A percentile compares a stretch with the other conserved stretches of the same genome.
phyloP scores from a whole-genome alignment of 768 basidiomycete genomes.

The Lactarius hatsudake region DNA sequence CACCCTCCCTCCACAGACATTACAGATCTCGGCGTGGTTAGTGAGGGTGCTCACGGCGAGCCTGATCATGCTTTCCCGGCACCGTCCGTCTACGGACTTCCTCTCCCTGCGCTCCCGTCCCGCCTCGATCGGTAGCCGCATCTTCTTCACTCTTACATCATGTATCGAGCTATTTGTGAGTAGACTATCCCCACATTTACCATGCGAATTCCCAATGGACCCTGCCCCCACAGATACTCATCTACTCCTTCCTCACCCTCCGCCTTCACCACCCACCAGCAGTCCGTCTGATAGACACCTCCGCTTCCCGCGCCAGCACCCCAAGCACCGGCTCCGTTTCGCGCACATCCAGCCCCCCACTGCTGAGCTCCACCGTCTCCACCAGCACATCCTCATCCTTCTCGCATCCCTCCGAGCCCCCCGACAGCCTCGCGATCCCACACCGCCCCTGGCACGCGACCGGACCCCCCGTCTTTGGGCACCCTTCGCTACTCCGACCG shows the following conservation, averaged over 20 bases:
- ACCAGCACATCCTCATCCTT: neutral
- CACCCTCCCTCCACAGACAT: constrained; percentile 39
- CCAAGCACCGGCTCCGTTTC: constrained; percentile 32
- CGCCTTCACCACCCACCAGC: constrained; percentile 66
- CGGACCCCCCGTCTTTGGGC: constrained; percentile 68
- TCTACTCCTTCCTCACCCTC: constrained; percentile 52
- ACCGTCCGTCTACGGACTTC: constrained; percentile 40
- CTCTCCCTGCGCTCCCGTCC: constrained; percentile 39
- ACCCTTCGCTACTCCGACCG: constrained; percentile 52
- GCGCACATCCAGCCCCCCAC: constrained; percentile 43
- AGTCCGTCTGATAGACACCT: constrained; percentile 66
- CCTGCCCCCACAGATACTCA: constrained; percentile 43
- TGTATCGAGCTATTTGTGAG: constrained; percentile 57
- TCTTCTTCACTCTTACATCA: constrained; percentile 49
- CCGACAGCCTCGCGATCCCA: constrained; percentile 56
- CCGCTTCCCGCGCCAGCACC: constrained; percentile 35
- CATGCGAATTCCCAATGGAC: neutral
- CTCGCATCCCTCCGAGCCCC: constrained; percentile 44
- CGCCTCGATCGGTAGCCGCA: constrained; percentile 36
- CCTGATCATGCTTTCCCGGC: constrained; percentile 44
- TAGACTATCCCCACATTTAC: constrained; percentile 12
- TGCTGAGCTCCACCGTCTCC: constrained; percentile 17
- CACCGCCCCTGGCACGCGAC: constrained; percentile 29
- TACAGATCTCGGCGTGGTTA: constrained; percentile 61
- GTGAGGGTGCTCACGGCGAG: constrained; percentile 51